phyloP scores from a whole-genome alignment of 73 alveolate species.

The Symbiodinium pilosum region DNA sequence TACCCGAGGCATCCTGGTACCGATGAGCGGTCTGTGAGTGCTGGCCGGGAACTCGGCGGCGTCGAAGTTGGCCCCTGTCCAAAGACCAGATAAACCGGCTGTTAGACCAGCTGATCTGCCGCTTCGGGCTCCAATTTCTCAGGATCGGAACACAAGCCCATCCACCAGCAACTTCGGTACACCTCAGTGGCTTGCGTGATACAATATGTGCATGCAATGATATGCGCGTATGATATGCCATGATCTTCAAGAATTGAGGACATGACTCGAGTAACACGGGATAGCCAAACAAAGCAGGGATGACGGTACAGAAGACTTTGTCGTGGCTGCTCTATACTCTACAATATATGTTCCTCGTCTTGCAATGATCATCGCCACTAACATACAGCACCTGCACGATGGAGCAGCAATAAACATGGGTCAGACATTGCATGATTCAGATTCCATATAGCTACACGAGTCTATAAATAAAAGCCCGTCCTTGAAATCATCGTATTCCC shows the following conservation, averaged over 20 bases:
- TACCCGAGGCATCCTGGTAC: neutral
- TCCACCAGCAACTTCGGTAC: constrained; percentile 25
- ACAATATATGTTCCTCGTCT: neutral
- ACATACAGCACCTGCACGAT: neutral
- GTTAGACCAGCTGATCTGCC: neutral
- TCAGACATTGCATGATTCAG: too few species aligned
- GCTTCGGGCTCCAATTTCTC: neutral
- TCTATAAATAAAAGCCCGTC: neutral
- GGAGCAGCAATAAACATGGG: neutral
- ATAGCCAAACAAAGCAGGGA: constrained; percentile 14
- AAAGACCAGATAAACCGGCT: neutral
- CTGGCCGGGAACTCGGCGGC: neutral
- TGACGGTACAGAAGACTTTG: constrained; percentile 11
- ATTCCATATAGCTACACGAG: neutral
- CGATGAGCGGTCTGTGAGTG: neutral
- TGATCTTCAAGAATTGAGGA: too few species aligned
- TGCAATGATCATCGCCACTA: neutral
- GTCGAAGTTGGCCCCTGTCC: neutral
- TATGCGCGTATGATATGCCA: too few species aligned
- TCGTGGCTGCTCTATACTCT: constrained; percentile 48
- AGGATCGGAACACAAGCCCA: neutral
- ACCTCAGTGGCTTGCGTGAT: neutral
- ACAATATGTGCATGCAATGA: too few species aligned
- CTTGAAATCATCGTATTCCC: neutral
- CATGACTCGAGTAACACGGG: neutral